Conservation (phyloP, 2,329 filamentous ascomycete species). For the Penicillium crustosum region DNA sequence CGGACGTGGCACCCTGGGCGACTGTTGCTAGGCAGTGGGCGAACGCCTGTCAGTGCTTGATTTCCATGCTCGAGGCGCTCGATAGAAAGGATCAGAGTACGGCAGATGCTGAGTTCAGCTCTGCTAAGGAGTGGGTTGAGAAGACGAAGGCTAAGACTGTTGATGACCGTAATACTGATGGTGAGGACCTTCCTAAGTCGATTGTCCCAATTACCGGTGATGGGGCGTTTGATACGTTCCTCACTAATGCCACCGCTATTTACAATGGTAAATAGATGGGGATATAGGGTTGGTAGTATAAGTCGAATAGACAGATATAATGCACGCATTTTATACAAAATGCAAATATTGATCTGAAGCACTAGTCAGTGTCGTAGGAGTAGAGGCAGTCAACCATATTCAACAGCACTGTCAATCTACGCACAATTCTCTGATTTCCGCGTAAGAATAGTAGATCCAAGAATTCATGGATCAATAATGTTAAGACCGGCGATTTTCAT, state of each 20-base stretch:
- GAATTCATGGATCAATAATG: too few species aligned
- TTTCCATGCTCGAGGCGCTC: neutral
- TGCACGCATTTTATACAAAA: neutral
- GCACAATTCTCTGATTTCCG: too few species aligned
- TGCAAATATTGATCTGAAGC: too few species aligned
- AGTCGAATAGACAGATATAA: neutral
- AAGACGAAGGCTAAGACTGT: slow-evolving; percentile 23
- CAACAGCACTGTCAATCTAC: too few species aligned
- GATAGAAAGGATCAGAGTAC: neutral
- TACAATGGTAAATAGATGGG: neutral
- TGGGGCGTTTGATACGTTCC: neutral
- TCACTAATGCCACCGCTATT: neutral
- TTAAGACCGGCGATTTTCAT: too few species aligned
- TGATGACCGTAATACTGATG: slow-evolving; percentile 13
- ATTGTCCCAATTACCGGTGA: neutral
- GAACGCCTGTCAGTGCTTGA: neutral
- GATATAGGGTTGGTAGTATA: neutral
- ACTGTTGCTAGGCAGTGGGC: neutral
- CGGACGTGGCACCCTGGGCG: neutral
- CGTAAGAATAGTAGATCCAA: too few species aligned
- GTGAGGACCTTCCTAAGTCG: neutral
- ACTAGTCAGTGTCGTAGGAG: too few species aligned
- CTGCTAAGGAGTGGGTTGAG: slow-evolving; percentile 17
- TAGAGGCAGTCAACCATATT: too few species aligned
- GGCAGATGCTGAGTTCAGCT: slow-evolving; percentile 18